phyloP scores from a whole-genome alignment of 805 yeast species.

The Yarrowia phangngaensis region DNA sequence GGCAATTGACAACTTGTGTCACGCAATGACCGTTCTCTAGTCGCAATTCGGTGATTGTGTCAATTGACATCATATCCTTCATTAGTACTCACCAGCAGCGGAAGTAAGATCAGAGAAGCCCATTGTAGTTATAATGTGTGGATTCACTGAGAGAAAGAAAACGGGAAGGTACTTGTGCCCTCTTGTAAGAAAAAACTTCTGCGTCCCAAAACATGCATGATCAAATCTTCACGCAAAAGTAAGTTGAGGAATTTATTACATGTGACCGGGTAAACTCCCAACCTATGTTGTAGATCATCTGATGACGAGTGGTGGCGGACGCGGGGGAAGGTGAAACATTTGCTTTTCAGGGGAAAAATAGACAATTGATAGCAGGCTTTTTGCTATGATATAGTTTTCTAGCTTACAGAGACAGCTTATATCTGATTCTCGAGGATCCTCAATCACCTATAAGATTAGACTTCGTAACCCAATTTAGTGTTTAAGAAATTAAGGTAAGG shows the following conservation, averaged over 20 bases:
- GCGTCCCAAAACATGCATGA: constrained; percentile 22
- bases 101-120: constrained; percentile 46
- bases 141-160: constrained; percentile 22
- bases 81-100: constrained; percentile 40
- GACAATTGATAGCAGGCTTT: too few relatives aligned
- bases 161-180: constrained; percentile 5
- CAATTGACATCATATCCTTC: neutral
- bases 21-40: neutral
- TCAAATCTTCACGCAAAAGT: constrained; percentile 10
- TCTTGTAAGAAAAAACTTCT: constrained; percentile 26
- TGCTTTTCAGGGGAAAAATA: too few relatives aligned
- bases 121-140: constrained; percentile 36
- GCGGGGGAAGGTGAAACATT: too few relatives aligned
- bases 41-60: neutral
- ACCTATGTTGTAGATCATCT: too few relatives aligned
- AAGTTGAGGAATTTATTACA: constrained; percentile 11
- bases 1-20: too few relatives aligned
- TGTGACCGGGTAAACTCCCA: constrained; percentile 26
- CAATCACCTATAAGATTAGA: too few relatives aligned
- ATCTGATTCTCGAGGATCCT: too few relatives aligned
- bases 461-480: too few relatives aligned
- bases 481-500: too few relatives aligned
- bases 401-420: too few relatives aligned
- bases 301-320: too few relatives aligned
- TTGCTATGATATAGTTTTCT: too few relatives aligned